A percentile compares a stretch with the other conserved stretches of the same genome.
Evolutionary conservation across 768 basidiomycete genomes (phyloP).

Genomic region (Trametopsis cervina): DNA sequence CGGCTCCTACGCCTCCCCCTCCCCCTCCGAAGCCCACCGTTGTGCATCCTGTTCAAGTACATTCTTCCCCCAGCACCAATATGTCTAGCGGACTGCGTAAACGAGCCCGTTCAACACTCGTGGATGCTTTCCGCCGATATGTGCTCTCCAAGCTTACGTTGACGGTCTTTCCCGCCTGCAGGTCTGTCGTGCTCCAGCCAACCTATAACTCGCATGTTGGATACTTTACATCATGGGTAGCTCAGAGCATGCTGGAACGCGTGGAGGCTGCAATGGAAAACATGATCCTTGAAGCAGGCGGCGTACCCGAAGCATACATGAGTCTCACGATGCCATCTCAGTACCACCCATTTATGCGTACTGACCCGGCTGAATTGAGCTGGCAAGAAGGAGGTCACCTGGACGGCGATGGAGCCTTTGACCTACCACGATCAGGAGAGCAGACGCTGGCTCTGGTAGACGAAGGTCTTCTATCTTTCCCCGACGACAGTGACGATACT

Average conservation of each 20-base stretch:
- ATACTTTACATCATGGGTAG: slow-evolving; percentile 12
- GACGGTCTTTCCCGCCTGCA: slow-evolving; percentile 6
- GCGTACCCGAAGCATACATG: background rate
- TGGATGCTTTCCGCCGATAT: slow-evolving; percentile 60
- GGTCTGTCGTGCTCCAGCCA: background rate
- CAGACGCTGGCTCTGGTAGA: slow-evolving; percentile 27
- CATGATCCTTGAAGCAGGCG: slow-evolving; percentile 3
- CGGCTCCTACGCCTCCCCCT: slow-evolving; percentile 20
- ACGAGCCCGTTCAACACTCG: slow-evolving; percentile 58
- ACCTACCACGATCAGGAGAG: slow-evolving; percentile 8
- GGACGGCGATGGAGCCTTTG: background rate
- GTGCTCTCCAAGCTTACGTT: slow-evolving; percentile 29
- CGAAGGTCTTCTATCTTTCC: slow-evolving; percentile 6
- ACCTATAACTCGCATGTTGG: no score
- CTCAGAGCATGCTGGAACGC: slow-evolving; percentile 8
- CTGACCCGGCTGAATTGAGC: background rate
- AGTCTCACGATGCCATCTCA: background rate
- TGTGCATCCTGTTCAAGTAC: slow-evolving; percentile 13
- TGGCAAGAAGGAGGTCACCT: background rate
- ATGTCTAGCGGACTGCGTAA: slow-evolving; percentile 35
- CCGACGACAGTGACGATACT: slow-evolving; percentile 9
- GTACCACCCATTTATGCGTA: background rate
- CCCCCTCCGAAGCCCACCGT: slow-evolving; percentile 12
- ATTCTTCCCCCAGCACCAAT: slow-evolving; percentile 10
- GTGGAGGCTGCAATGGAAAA: slow-evolving; percentile 9